These are phyloP conservation scores for Trametes hirsuta DNA, from an alignment of 1,284 basidiomycete species.

Conservation along the genomic window DNA sequence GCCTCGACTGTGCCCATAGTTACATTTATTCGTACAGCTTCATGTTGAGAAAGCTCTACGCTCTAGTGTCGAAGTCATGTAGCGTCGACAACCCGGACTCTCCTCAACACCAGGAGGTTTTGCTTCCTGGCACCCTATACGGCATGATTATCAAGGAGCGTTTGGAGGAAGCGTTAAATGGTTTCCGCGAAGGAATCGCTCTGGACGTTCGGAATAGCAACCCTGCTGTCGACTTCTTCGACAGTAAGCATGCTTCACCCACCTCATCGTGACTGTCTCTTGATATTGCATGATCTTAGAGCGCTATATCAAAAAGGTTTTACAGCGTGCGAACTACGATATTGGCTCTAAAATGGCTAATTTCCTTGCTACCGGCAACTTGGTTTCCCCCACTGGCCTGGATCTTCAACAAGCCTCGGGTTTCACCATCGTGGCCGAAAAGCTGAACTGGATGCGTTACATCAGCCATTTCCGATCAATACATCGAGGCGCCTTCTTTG, in stretches of 20 bases:
- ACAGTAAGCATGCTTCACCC: constrained; percentile 56
- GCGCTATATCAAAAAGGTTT: constrained; percentile 81
- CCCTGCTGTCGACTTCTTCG: constrained; percentile 81
- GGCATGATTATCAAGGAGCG: constrained; percentile 99
- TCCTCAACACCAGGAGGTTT: constrained; percentile 97
- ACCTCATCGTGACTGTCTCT: neutral
- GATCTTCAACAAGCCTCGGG: constrained; percentile 97
- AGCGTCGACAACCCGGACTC: constrained; percentile 98
- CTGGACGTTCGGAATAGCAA: constrained; percentile 79
- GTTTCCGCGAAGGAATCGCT: constrained; percentile 74
- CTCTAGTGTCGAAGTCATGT: constrained; percentile 89
- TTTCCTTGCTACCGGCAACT: constrained; percentile 97
- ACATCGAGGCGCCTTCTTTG: constrained; percentile 99
- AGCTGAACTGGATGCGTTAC: constrained; percentile 98
- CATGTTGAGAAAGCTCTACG: constrained; percentile 97
- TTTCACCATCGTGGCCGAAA: constrained; percentile 98
- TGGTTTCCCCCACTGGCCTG: constrained; percentile 93
- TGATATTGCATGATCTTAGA: constrained; percentile 45
- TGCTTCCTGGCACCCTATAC: constrained; percentile 93
- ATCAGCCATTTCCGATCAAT: constrained; percentile 99
- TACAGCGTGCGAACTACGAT: constrained; percentile 87
- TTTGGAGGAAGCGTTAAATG: constrained; percentile 87
- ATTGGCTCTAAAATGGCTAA: constrained; percentile 90
- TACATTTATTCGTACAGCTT: constrained; percentile 57
- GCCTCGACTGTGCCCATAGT: neutral